Evolutionary conservation across 2,329 filamentous ascomycete genomes (phyloP).

Genomic region (Colletotrichum shisoi): DNA sequence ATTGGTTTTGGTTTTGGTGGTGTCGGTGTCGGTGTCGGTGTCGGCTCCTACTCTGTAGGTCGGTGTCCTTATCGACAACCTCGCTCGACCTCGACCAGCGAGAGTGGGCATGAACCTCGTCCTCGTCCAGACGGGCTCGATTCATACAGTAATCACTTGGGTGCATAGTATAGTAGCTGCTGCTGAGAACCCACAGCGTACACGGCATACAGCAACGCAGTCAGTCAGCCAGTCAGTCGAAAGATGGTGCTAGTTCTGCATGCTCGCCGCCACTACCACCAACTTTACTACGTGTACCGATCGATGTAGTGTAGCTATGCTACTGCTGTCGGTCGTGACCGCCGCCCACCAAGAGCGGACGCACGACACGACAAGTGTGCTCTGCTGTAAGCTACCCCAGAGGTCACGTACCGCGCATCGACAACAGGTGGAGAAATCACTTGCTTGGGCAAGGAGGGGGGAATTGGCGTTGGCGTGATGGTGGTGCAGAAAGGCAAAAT

Average conservation of each 20-base stretch:
- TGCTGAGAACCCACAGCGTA: neutral
- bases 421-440: constrained; percentile 9
- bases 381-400: constrained; percentile 2
- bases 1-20: too few relatives aligned
- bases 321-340: constrained; percentile 8
- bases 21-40: neutral
- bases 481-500: constrained; percentile 16
- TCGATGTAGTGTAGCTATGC: neutral
- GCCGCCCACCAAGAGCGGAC: neutral
- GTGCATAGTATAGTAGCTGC: too few relatives aligned
- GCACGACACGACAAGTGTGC: constrained; percentile 6
- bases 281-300: neutral
- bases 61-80: neutral
- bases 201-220: neutral
- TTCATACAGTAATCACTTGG: too few relatives aligned
- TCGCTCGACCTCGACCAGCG: too few relatives aligned
- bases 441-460: neutral
- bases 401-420: neutral
- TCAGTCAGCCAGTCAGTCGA: neutral
- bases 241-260: neutral
- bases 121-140: too few relatives aligned
- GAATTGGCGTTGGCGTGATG: constrained; percentile 16
- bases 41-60: neutral
- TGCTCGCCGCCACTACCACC: neutral
- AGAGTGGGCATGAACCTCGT: neutral